These are phyloP conservation scores for Lipomyces sp. DNA, from an alignment of 805 yeast genomes.

Conservation along the genomic window DNA sequence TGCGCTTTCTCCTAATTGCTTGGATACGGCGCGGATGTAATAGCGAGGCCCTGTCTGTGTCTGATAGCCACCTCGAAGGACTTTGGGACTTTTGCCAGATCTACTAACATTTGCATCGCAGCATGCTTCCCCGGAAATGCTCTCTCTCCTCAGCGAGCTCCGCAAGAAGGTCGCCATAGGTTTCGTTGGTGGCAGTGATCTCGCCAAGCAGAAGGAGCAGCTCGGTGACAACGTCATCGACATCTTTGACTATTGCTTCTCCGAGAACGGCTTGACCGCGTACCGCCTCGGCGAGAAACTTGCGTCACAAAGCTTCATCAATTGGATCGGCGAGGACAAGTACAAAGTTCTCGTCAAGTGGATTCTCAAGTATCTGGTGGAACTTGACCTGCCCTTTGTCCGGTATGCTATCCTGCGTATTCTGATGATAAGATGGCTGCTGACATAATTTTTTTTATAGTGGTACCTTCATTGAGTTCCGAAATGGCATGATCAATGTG, in stretches of 20 bases:
- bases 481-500: slow-evolving; percentile 99
- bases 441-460: slow-evolving; percentile 4
- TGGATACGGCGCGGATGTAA: not conserved
- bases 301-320: slow-evolving; percentile 91
- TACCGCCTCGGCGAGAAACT: slow-evolving; percentile 86
- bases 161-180: slow-evolving; percentile 95
- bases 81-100: not conserved
- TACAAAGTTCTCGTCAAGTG: slow-evolving; percentile 88
- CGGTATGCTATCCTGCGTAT: slow-evolving; percentile 49
- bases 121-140: slow-evolving; percentile 61
- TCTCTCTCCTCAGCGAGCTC: slow-evolving; percentile 66
- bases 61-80: not conserved
- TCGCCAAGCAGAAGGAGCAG: slow-evolving; percentile 94
- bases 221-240: slow-evolving; percentile 72
- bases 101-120: slow-evolving; percentile 6
- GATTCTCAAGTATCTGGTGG: slow-evolving; percentile 80
- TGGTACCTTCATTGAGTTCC: slow-evolving; percentile 98
- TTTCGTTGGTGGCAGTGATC: slow-evolving; percentile 96
- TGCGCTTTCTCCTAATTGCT: not conserved
- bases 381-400: slow-evolving; percentile 90
- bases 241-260: slow-evolving; percentile 92
- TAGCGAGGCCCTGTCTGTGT: not conserved
- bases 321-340: slow-evolving; percentile 94
- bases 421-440: not conserved
- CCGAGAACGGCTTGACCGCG: slow-evolving; percentile 98